phyloP scores from a whole-genome alignment of 129 eudicot species.

The Flaveria robusta region DNA sequence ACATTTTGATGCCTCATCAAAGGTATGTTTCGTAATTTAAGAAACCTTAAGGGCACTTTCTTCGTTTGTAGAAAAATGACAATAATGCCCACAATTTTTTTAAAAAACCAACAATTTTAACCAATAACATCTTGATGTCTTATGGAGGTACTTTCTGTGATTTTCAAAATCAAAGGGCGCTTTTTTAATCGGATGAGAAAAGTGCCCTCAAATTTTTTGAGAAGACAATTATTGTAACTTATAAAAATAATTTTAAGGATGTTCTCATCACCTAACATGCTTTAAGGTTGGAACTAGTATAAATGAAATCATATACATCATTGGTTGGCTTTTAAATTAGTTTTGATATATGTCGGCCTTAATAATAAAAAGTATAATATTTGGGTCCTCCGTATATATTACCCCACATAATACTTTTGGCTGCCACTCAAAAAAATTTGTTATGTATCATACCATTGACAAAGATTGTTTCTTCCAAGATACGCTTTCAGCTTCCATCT shows the following conservation, averaged over 20 bases:
- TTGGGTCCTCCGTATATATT: neutral
- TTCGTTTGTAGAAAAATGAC: neutral
- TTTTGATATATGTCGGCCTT: neutral
- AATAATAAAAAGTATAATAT: neutral
- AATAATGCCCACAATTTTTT: neutral
- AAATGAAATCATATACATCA: neutral
- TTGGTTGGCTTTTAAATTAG: neutral
- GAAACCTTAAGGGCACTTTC: neutral
- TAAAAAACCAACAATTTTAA: neutral
- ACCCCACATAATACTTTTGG: neutral
- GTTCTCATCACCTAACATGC: neutral
- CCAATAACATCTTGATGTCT: neutral
- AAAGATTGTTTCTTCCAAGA: conserved; percentile 76
- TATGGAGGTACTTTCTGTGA: neutral
- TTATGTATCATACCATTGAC: conserved; percentile 58
- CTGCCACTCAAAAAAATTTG: neutral
- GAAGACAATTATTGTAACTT: neutral
- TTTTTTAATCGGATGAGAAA: neutral
- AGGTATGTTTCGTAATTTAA: neutral
- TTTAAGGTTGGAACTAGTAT: neutral
- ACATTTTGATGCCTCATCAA: neutral
- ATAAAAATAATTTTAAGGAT: neutral
- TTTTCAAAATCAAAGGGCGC: neutral
- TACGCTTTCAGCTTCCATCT: conserved; percentile 76
- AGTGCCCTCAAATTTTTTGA: neutral